Percentiles rank a stretch among this genome's conserved stretches.
Conservation (phyloP, 139 green algal species). For the Ettlia oleoabundans region DNA sequence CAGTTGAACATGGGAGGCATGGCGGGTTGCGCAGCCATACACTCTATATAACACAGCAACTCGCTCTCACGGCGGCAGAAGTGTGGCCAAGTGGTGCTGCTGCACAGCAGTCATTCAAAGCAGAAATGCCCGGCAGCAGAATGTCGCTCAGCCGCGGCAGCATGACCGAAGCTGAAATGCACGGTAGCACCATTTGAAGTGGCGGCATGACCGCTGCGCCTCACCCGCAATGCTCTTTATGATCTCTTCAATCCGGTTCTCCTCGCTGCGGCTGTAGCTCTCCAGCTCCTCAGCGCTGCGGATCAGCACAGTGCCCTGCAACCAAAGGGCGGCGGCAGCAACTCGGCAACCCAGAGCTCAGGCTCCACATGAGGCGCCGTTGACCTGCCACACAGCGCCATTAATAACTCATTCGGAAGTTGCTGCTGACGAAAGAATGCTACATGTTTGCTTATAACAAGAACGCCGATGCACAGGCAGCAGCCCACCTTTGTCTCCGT, state of each 20-base stretch:
- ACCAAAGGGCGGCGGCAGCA: not conserved
- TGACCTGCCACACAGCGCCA: not conserved
- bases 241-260: slow-evolving; percentile 90
- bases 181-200: no score
- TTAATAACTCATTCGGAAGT: not conserved
- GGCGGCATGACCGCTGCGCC: not conserved
- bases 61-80: no score
- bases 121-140: no score
- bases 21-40: not conserved
- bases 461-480: no score
- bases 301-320: slow-evolving; percentile 97
- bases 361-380: no score
- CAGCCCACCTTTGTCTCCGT: slow-evolving; percentile 87
- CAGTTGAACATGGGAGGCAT: not conserved
- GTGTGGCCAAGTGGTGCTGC: no score
- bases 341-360: not conserved
- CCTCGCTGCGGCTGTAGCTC: slow-evolving; percentile 89
- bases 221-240: slow-evolving; percentile 81
- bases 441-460: no score
- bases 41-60: not conserved
- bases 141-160: no score
- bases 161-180: no score
- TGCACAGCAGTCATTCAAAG: no score
- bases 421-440: no score
- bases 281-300: slow-evolving; percentile 93